A percentile compares a stretch with the other conserved stretches of the same genome.
Conservation (phyloP, 805 yeast genomes). For the Suhomyces pyralidae region DNA sequence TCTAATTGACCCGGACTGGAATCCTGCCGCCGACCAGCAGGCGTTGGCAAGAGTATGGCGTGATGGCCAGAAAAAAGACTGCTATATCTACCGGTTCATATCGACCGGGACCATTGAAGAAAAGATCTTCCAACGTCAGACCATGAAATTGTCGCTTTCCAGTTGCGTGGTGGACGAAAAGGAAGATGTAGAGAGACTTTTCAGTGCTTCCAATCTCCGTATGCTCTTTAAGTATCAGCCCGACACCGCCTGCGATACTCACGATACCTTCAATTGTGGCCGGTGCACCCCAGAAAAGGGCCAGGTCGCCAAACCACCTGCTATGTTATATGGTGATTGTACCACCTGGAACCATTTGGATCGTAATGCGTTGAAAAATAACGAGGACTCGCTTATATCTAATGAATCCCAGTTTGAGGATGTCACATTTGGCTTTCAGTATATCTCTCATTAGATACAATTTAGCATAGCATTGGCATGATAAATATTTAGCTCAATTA, state of each 20-base stretch:
- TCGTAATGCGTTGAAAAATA: constrained; percentile 54
- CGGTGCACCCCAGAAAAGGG: constrained; percentile 54
- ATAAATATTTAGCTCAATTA: too few species aligned
- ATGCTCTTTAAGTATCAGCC: constrained; percentile 71
- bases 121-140: constrained; percentile 91
- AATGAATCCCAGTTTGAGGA: constrained; percentile 70
- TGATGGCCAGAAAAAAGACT: constrained; percentile 97
- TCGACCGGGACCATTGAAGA: constrained; percentile 96
- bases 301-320: constrained; percentile 66
- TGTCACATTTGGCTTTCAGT: constrained; percentile 86
- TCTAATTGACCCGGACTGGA: constrained; percentile 92
- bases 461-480: too few species aligned
- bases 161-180: constrained; percentile 97
- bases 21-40: constrained; percentile 97
- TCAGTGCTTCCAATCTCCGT: constrained; percentile 75
- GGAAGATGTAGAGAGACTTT: constrained; percentile 89
- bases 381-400: constrained; percentile 73
- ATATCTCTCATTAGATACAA: constrained; percentile 51
- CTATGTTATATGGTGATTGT: constrained; percentile 96
- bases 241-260: constrained; percentile 81
- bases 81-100: constrained; percentile 90
- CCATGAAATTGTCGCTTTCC: constrained; percentile 87
- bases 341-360: constrained; percentile 95
- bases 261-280: constrained; percentile 84
- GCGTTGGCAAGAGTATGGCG: constrained; percentile 98